Evolutionary conservation across 2,329 filamentous ascomycete species (phyloP).

Genomic region (Coleophoma eucalyptorum): DNA sequence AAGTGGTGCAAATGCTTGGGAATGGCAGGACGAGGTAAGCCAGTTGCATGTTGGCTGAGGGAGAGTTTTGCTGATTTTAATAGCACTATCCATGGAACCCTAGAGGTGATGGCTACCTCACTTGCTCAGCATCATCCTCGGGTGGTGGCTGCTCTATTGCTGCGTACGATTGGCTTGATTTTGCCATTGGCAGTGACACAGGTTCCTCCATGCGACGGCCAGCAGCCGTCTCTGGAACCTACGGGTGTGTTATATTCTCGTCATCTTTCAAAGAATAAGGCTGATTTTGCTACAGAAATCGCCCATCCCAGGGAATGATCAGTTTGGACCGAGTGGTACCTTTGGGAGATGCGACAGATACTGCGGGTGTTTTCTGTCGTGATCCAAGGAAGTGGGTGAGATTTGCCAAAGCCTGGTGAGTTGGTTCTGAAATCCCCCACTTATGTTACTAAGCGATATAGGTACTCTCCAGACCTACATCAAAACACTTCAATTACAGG

Average conservation of each 20-base stretch:
- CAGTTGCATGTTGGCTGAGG: background rate
- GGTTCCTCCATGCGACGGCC: background rate
- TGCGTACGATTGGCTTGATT: constrained; percentile 41
- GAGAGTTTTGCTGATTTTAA: background rate
- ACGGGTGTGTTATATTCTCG: background rate
- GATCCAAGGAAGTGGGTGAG: constrained; percentile 6
- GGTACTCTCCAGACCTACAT: constrained; percentile 31
- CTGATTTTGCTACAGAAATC: constrained; percentile 3
- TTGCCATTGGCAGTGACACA: constrained; percentile 40
- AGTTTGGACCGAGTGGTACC: constrained; percentile 38
- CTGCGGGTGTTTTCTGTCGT: constrained; percentile 37
- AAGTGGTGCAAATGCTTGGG: constrained; percentile 2
- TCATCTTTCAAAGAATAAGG: background rate
- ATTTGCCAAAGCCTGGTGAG: constrained; percentile 1
- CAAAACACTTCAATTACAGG: constrained; percentile 32
- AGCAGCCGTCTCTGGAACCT: background rate
- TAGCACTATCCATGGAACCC: constrained; percentile 30
- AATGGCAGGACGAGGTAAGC: constrained; percentile 1
- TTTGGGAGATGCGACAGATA: constrained; percentile 37
- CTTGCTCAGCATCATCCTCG: constrained; percentile 38
- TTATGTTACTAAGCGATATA: constrained; percentile 9
- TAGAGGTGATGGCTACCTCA: constrained; percentile 39
- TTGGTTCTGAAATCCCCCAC: background rate
- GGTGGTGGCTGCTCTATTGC: constrained; percentile 36
- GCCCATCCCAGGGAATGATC: constrained; percentile 37